Conservation (phyloP, 2,329 filamentous ascomycete genomes). For the Ilyonectria sp. region DNA sequence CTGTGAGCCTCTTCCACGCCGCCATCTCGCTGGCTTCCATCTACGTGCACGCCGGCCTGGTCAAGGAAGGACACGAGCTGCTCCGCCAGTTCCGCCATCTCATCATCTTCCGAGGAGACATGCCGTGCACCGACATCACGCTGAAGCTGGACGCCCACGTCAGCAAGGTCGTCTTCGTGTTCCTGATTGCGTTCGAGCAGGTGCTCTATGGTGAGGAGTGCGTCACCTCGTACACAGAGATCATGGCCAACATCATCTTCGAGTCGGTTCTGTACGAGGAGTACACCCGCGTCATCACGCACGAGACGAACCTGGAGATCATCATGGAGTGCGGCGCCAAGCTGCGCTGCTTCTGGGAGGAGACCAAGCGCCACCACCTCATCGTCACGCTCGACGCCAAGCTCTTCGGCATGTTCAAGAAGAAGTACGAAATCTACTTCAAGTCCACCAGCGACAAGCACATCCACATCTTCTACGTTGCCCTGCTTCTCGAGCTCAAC, state of each 20-base stretch:
- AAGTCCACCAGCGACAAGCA: conserved; percentile 49
- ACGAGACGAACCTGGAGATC: conserved; percentile 39
- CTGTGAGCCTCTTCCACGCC: conserved; percentile 64
- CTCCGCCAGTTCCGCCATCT: conserved; percentile 66
- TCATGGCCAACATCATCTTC: conserved; percentile 50
- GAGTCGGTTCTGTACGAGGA: conserved; percentile 45
- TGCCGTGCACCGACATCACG: conserved; percentile 56
- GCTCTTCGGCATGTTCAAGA: conserved; percentile 57
- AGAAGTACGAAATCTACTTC: conserved; percentile 49
- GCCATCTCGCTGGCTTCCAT: conserved; percentile 63
- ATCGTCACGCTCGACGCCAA: conserved; percentile 54
- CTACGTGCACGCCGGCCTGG: conserved; percentile 59
- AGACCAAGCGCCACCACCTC: conserved; percentile 51
- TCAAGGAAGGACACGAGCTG: conserved; percentile 57
- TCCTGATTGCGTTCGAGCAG: conserved; percentile 62
- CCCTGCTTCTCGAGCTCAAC: conserved; percentile 57
- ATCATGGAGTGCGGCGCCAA: conserved; percentile 45
- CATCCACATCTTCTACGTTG: conserved; percentile 57
- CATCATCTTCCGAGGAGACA: conserved; percentile 57
- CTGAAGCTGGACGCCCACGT: conserved; percentile 56
- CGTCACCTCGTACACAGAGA: conserved; percentile 57
- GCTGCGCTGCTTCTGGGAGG: conserved; percentile 45
- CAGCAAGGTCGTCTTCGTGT: conserved; percentile 58
- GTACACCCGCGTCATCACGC: conserved; percentile 42
- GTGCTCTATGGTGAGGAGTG: conserved; percentile 53